Percentiles rank a stretch among this genome's conserved stretches.
Conservation (phyloP, 2,329 filamentous ascomycete genomes). For the Trichoderma gracile region DNA sequence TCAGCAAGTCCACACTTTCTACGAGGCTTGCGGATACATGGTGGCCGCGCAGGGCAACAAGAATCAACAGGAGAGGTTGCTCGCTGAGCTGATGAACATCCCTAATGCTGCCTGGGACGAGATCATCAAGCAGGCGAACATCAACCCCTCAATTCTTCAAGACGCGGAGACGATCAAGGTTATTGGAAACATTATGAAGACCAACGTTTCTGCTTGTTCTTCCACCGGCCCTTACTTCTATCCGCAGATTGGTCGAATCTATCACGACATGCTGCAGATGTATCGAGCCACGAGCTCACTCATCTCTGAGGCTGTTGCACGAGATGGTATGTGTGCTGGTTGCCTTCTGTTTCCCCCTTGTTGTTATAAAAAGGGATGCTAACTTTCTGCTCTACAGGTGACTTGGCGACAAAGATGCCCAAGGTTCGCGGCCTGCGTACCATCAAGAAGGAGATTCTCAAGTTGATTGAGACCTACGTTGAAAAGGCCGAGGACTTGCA, state of each 20-base stretch:
- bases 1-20: slow-evolving; percentile 98
- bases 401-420: slow-evolving; percentile 95
- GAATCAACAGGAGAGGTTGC: slow-evolving; percentile 85
- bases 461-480: slow-evolving; percentile 96
- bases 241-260: slow-evolving; percentile 95
- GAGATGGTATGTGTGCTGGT: slow-evolving; percentile 64
- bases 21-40: slow-evolving; percentile 99
- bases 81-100: slow-evolving; percentile 87
- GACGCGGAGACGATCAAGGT: slow-evolving; percentile 96
- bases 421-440: slow-evolving; percentile 92
- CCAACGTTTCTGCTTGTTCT: slow-evolving; percentile 96
- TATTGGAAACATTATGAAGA: slow-evolving; percentile 99
- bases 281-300: slow-evolving; percentile 95
- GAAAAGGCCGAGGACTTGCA: slow-evolving; percentile 96
- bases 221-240: slow-evolving; percentile 98
- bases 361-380: neutral
- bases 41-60: slow-evolving; percentile 97
- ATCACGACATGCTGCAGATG: slow-evolving; percentile 98
- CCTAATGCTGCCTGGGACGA: slow-evolving; percentile 94
- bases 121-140: slow-evolving; percentile 85
- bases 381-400: slow-evolving; percentile 52
- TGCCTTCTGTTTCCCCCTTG: neutral
- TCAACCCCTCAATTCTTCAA: slow-evolving; percentile 82
- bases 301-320: slow-evolving; percentile 88
- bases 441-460: slow-evolving; percentile 99